These are phyloP conservation scores for Waltergamsia citrina DNA, from an alignment of 2,329 filamentous ascomycete species.

Conservation along the genomic window DNA sequence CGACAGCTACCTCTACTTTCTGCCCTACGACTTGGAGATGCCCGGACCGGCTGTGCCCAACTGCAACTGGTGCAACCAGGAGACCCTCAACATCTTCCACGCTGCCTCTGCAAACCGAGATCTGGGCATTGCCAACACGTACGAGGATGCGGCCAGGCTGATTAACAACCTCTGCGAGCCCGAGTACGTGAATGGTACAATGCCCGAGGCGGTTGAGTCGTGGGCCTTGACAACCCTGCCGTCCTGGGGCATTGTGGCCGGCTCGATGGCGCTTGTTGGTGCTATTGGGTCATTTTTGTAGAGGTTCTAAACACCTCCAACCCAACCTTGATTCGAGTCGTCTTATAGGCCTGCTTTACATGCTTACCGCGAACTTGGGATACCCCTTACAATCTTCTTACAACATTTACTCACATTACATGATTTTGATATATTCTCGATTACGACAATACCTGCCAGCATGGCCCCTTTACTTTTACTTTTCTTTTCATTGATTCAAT, in stretches of 20 bases:
- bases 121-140: conserved; percentile 60
- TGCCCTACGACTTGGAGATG: conserved; percentile 68
- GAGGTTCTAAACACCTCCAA: not conserved
- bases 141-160: conserved; percentile 59
- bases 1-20: conserved; percentile 75
- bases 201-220: conserved; percentile 21
- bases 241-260: not conserved
- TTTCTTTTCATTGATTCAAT: too few relatives aligned
- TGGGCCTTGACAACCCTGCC: not conserved
- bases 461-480: too few relatives aligned
- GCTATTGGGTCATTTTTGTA: not conserved
- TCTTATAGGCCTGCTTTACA: too few relatives aligned
- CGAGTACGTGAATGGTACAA: conserved; percentile 46
- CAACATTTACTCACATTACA: too few relatives aligned
- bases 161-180: conserved; percentile 59
- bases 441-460: too few relatives aligned
- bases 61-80: conserved; percentile 66
- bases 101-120: conserved; percentile 54
- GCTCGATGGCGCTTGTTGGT: not conserved
- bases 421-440: too few relatives aligned
- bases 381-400: too few relatives aligned
- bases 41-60: conserved; percentile 58
- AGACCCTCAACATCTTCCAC: conserved; percentile 77
- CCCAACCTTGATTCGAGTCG: too few relatives aligned
- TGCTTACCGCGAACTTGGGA: too few relatives aligned